Base-by-base conservation (phyloP, 768 basidiomycete genomes). In the Leccinum broughii region DNA sequence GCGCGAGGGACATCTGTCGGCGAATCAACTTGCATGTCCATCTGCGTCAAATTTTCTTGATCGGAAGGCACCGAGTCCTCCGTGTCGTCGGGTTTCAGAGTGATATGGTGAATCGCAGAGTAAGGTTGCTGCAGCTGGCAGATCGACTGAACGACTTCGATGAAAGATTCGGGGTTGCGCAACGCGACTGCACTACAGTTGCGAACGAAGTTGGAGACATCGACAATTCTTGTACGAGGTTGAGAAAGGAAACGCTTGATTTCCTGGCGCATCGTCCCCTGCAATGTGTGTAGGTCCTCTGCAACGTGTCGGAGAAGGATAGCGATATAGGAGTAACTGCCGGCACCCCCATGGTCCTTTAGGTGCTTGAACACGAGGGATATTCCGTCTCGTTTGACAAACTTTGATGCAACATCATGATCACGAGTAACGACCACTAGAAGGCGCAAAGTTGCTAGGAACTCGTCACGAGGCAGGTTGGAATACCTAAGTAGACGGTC, bases 271-370 rank as follows among this genome's bases (percentile, higher is more conserved):
- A 99, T 95, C 65, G 92, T 80, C 10, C 77, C 78, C 58, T 85
- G 82, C 48, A 98, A 71, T 8, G 81, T 82, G 3, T 76, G 69
- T 2, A 80, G 67, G 63, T 95, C 92, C 75, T 99, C 97, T 53
- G 95, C 85, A 55, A 93, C 76, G 70, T 99, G 97, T 7, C 97
- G 89, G n/a, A 98, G 78, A 62, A 98, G 90, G 67, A 89, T 90
- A 46, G 88, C 86, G 56, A 94, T 83, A 72, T 94, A 93, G 0
- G 90, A 86, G 51, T 93, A 92, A 63, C 87, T 89, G 20, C 89
- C 87, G 30, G 79, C 73, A 15, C 87, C 81, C 0, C 85, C 77
- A 5, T 80, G 76, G 17, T 78, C 75, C 64, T 84, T 84, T 64
- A 95, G 78, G 32, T 87, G 84, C 56, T 81, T 79, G 75, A 96